Base-by-base conservation (phyloP, 139 green algal genomes). In the Desmodesmus armatus region DNA sequence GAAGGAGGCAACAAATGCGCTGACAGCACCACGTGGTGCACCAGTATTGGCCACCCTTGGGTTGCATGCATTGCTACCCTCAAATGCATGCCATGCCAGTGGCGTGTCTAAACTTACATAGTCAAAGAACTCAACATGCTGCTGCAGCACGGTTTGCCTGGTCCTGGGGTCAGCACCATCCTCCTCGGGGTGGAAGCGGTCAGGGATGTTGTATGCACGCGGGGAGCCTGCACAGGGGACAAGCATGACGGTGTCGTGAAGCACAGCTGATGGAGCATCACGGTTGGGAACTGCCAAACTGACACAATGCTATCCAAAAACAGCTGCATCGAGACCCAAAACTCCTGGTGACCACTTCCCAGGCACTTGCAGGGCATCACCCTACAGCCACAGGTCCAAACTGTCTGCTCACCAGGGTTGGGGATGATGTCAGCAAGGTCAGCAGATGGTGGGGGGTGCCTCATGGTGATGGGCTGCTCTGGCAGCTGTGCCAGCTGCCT, bases 121-220 rank as follows among this genome's bases (percentile, higher is more conserved):
- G 35, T 83, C 77, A 47, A 83, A 83, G 60, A 74, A 83, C 58
- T 75, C 77, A 13, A 83, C 77, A 44, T 83, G 77, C 40, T 83
- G 77, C 58, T 83, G 77, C 58, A 83, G 77, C 25, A 83, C 77
- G 5, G 77, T 83, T 41, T 75, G 77, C 3, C 63, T 19, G n/a
- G n/a, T 41, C 3, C 77, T 35, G 23, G 77, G 44, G 2, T 74
- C 77, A n/a, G 77, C 77, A 47, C 77, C 77, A 74, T 83, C 77
- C 40, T 83, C 77, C 58, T 83, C 77, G 6, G 58, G 77, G 40
- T 83, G 77, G n/a, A 63, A 58, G 40, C 58, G 58, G 37, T 83
- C 77, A 6, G 77, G 77, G 40, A 72, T 74, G 77, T 83, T 83
- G 77, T 75, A 83, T 9, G 77, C 77, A 55, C 77, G 77, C 0